Evolutionary conservation across 1,139 yeast species (phyloP), one percentile per base, ranked within the genome.

Genomic region (Pichia sp.): DNA sequence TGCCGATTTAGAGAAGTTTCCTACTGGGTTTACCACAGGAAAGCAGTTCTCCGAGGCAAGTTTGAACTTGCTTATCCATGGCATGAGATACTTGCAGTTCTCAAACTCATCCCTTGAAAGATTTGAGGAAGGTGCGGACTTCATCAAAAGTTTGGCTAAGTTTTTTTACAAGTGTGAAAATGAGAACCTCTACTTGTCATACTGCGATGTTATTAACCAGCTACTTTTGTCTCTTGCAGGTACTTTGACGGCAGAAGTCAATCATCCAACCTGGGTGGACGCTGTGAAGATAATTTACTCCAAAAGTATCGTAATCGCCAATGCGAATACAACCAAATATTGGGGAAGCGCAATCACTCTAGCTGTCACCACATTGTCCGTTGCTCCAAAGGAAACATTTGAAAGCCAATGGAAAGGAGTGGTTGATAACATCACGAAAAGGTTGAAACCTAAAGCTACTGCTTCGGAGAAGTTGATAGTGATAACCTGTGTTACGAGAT

Each of bases 231-330:
- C 97, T 0, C 61, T 91, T 28, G 94, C 96, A 0, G 93, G 86
- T 15, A 68, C 74, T 2, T 69, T 88, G 24, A 85, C 96, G 0
- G 98, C 96, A 0, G 99, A 93, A 56, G 87, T 87, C 1, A 91
- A 93, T 52, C 94, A 87, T 56, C 98, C 98, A 3, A 77, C 83
- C 1, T 93, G 98, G 99, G 79, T 81, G 0, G 83, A 77, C 34
- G 93, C 96, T 0, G 72, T 86, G 37, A 73, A 72, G 23, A 60
- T 65, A 15, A 72, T 87, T 3, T 81, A 72, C 53, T 59, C 69
- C 12, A 71, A 71, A 40, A 75, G 81, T 3, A 57, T 67, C 22
- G 60, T 56, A 11, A 58, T 64, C 33, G 50, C 70, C 29, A 63
- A 53, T 5, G 51, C 67, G 22, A 45, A 57, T 14, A 63, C 66